Conservation (phyloP, 306 rosid genomes). For the Cucurbita pepo region DNA sequence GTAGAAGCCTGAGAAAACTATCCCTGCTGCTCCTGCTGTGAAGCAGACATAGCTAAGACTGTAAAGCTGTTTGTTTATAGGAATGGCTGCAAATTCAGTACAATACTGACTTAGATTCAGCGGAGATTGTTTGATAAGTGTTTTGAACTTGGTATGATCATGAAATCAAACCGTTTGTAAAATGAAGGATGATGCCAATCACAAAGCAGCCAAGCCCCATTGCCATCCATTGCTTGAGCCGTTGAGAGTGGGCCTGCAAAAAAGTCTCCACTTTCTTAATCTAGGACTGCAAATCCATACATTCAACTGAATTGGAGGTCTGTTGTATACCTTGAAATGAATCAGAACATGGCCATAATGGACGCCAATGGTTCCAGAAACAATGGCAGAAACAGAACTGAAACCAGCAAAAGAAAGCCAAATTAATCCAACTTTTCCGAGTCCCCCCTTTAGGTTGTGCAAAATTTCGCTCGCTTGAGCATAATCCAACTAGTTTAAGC, state of each 20-base stretch:
- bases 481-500: not conserved
- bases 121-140: not conserved
- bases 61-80: conserved; percentile 76
- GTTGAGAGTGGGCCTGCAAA: conserved; percentile 51
- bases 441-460: too few relatives aligned
- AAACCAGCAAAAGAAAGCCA: not conserved
- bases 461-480: too few relatives aligned
- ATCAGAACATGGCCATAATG: conserved; percentile 79
- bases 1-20: conserved; percentile 63
- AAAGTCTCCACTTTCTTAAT: not conserved
- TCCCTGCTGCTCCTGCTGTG: conserved; percentile 80
- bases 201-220: conserved; percentile 44
- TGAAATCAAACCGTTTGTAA: conserved; percentile 40
- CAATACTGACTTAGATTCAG: not conserved
- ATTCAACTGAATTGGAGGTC: not conserved
- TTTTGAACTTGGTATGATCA: not conserved
- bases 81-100: conserved; percentile 44
- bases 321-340: conserved; percentile 62
- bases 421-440: not conserved
- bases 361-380: conserved; percentile 68
- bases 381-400: conserved; percentile 64
- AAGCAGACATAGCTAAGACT: conserved; percentile 82
- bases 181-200: conserved; percentile 63
- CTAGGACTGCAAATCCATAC: not conserved
- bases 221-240: conserved; percentile 75